phyloP scores from a whole-genome alignment of 2,329 filamentous ascomycete species.

The Alternaria novae-zelandiae region DNA sequence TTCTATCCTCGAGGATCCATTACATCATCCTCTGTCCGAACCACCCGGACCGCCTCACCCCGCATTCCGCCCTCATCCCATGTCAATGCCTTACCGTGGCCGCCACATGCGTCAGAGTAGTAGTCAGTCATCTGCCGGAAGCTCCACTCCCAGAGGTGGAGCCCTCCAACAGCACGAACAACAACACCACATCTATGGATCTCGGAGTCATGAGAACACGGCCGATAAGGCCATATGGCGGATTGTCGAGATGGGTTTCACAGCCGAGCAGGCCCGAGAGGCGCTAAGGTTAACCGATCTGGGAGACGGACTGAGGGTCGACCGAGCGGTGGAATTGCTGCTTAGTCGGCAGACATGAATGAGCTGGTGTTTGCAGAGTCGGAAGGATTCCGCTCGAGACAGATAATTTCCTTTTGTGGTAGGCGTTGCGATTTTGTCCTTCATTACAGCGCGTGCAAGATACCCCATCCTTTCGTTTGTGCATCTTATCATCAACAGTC shows the following conservation, averaged over 20 bases:
- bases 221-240: conserved; percentile 63
- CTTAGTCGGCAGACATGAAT: conserved; percentile 31
- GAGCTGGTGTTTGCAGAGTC: not conserved
- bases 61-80: conserved; percentile 19
- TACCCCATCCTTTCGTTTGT: conserved; percentile 3
- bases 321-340: conserved; percentile 64
- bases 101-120: conserved; percentile 1
- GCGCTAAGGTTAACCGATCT: conserved; percentile 66
- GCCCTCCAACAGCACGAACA: conserved; percentile 39
- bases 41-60: conserved; percentile 23
- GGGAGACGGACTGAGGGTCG: conserved; percentile 64
- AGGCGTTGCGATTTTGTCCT: not conserved
- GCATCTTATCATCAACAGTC: not conserved
- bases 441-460: not conserved
- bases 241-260: conserved; percentile 67
- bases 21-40: conserved; percentile 16
- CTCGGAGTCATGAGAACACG: conserved; percentile 55
- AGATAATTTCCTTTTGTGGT: not conserved
- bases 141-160: conserved; percentile 15
- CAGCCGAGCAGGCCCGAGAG: conserved; percentile 60
- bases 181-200: conserved; percentile 39
- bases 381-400: not conserved
- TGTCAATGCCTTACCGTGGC: not conserved
- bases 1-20: conserved; percentile 40
- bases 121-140: conserved; percentile 7